phyloP scores from a whole-genome alignment of 2,329 filamentous ascomycete species.

The Fusarium sp. region DNA sequence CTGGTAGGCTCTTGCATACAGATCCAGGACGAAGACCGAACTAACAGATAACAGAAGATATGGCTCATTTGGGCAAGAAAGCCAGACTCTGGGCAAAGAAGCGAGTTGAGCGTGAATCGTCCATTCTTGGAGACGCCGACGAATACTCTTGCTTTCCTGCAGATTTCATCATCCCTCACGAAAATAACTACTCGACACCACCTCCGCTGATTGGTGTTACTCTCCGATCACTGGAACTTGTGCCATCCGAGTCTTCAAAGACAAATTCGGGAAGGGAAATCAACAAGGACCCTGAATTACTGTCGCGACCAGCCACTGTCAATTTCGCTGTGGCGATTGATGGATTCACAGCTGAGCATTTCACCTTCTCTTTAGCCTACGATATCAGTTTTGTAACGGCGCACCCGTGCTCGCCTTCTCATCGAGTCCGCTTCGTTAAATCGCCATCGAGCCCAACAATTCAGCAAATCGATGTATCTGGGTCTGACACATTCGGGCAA shows the following conservation, averaged over 20 bases:
- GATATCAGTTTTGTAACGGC: constrained; percentile 75
- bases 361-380: constrained; percentile 61
- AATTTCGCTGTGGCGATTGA: constrained; percentile 53
- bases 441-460: constrained; percentile 70
- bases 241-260: constrained; percentile 56
- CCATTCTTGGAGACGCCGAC: constrained; percentile 68
- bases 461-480: constrained; percentile 65
- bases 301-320: constrained; percentile 51
- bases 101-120: constrained; percentile 68
- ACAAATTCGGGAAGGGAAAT: constrained; percentile 48
- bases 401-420: constrained; percentile 71
- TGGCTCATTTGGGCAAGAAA: constrained; percentile 63
- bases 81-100: constrained; percentile 72
- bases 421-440: constrained; percentile 67
- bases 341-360: constrained; percentile 55
- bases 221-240: constrained; percentile 63
- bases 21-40: not conserved
- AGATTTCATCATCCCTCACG: constrained; percentile 71
- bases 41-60: constrained; percentile 56
- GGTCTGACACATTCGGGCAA: constrained; percentile 56
- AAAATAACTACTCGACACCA: constrained; percentile 62
- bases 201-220: constrained; percentile 62
- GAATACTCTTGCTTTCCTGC: constrained; percentile 65
- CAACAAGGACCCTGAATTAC: constrained; percentile 48
- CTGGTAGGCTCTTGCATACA: constrained; percentile 54